Evolutionary conservation across 805 yeast species (phyloP).

Genomic region (Zygoascus flipseniorum): DNA sequence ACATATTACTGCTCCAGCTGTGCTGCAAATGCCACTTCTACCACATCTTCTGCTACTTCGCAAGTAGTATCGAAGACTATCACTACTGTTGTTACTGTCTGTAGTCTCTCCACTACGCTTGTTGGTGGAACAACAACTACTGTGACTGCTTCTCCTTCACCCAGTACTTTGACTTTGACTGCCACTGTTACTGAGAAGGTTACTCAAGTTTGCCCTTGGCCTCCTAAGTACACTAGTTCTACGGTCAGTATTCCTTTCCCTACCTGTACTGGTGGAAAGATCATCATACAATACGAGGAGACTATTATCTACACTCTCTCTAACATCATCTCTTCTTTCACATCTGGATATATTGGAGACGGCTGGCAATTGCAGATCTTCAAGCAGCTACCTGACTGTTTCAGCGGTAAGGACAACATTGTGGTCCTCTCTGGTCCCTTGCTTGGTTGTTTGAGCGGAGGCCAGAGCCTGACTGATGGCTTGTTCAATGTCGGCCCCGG

Average conservation of each 20-base stretch:
- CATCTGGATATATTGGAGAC: neutral
- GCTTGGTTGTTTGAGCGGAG: neutral
- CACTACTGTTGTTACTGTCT: neutral
- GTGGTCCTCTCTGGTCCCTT: neutral
- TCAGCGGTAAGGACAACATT: neutral
- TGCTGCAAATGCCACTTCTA: neutral
- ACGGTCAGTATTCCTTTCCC: neutral
- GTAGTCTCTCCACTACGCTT: neutral
- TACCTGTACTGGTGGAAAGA: neutral
- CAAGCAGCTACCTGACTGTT: neutral
- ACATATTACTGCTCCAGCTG: neutral
- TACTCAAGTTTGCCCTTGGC: neutral
- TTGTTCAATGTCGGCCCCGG: neutral
- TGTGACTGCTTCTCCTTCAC: neutral
- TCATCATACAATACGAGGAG: neutral
- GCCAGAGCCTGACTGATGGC: neutral
- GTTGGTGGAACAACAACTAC: neutral
- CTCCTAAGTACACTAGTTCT: neutral
- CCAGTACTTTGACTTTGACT: neutral
- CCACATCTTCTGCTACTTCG: neutral
- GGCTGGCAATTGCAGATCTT: neutral
- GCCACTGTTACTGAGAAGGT: neutral
- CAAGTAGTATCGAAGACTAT: neutral
- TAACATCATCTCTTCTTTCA: neutral
- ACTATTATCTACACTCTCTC: neutral